Base-by-base conservation (phyloP, 805 yeast genomes). In the Peterozyma xylosa region DNA sequence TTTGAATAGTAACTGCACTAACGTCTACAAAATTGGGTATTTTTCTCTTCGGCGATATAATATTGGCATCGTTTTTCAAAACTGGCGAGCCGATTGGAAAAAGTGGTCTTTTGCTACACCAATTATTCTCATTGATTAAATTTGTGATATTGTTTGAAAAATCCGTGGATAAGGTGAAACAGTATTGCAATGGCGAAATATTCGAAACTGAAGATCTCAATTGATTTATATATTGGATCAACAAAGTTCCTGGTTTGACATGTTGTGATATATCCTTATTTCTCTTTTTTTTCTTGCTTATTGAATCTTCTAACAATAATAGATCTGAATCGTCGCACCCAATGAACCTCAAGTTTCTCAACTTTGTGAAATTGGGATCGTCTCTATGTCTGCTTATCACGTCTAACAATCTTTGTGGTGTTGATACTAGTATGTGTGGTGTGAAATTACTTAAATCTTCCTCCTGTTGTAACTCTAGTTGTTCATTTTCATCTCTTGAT, bases 341-440 rank as follows among this genome's bases (percentile, higher is more conserved):
- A 33, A 64, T 50, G 18, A 53, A 55, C 2, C 56, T 47, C 3
- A 64, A 45, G 18, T 48, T 52, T 33, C 54, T 50, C 10, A 64
- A 50, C 33, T 55, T 58, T 10, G 61, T 35, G 11, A 11, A 30
- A 33, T 46, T 37, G 7, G 50, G 48, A 40, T 48, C 56, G 32
- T 56, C 62, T 58, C 54, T 58, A 34, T 66, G 64, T 3, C 60
- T 52, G 11, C 66, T 55, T 16, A 64, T 46, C 29, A 64, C 30
- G 47, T 64, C 69, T 11, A 64, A 42, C n/a, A 65, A 42, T 47
- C 68, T 53, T 17, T 58, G 66, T 3, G 70, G 68, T 0, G 70
- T 65, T 1, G 63, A 17, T 2, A 65, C 60, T 15, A 65, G 34
- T 10, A 63, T 46, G 42, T 60, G 63, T 2, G 68, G 68, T 5